Base-by-base conservation (phyloP, 148 eudicot genomes). In the Dianthus caryophyllus region DNA sequence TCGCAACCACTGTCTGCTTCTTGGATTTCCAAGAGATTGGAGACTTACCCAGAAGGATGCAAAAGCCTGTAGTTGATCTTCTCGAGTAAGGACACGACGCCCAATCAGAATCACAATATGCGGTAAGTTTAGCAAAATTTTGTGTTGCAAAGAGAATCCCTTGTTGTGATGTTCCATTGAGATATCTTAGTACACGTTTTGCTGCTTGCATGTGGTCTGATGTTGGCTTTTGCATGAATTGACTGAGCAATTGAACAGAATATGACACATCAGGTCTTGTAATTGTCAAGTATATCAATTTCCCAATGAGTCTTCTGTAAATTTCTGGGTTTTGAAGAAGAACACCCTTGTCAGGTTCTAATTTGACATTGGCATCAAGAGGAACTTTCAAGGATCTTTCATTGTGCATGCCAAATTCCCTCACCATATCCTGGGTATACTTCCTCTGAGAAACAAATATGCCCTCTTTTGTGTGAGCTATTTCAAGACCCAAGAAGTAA, bases 41-140 rank as follows among this genome's bases (percentile, higher is more conserved):
- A 33, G 38, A 33, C 7, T 3, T 4, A 2, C 24, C 55, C 21
- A 51, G 18, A 9, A 51, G 18, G 5, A 51, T 24, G 18, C 55
- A 51, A n/a, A 3, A 51, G 18, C 55, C 55, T 1, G 55, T 51
- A 2, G 18, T 16, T 5, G 55, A 51, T 9, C 55, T 51, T 9
- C 24, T 24, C 2, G 24, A 13, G 25, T 13, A 14, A 7, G 55
- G 1, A 9, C 55, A 51, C 2, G 8, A 1, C 1, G 22, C 55
- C 55, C 55, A 51, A 24, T 51, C 55, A 51, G 55, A 21, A 51
- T 51, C 55, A 51, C 55, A 51, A 24, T 51, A 51, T 1, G 5
- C 21, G 1, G 21, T 17, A 2, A 51, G 55, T 14, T 14, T 51
- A 2, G n/a, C n/a, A n/a, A n/a, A n/a, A n/a, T n/a, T n/a, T n/a